Evolutionary conservation across 495 filamentous ascomycete genomes (phyloP).

Genomic region (Hypoxylon rickii): DNA sequence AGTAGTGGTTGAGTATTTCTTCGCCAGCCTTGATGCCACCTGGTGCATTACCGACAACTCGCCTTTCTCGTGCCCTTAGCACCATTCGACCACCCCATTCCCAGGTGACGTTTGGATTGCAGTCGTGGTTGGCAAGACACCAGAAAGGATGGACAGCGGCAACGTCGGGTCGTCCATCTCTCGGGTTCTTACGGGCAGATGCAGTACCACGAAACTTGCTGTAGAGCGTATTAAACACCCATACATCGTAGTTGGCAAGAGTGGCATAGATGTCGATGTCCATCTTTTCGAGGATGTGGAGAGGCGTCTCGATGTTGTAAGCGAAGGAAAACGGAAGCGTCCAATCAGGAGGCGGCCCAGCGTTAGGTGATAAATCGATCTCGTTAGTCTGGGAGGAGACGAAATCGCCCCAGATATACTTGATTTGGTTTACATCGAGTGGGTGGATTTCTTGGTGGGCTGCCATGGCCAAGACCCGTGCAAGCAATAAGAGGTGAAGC

Average conservation of each 20-base stretch:
- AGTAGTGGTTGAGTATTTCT: conserved; percentile 93
- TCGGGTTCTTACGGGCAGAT: conserved; percentile 73
- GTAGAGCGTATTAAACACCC: conserved; percentile 92
- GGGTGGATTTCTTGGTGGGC: conserved; percentile 81
- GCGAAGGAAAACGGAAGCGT: conserved; percentile 89
- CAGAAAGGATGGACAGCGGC: conserved; percentile 66
- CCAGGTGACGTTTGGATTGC: conserved; percentile 92
- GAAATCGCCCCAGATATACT: conserved; percentile 92
- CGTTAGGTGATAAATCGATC: conserved; percentile 52
- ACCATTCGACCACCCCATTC: conserved; percentile 88
- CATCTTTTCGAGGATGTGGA: conserved; percentile 89
- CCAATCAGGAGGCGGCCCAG: conserved; percentile 59
- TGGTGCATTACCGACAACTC: conserved; percentile 41
- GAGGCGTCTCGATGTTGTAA: conserved; percentile 78
- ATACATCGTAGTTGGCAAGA: conserved; percentile 72
- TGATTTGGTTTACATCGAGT: conserved; percentile 79
- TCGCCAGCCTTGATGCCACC: conserved; percentile 73
- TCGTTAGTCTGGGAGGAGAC: conserved; percentile 54
- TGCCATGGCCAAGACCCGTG: conserved; percentile 82
- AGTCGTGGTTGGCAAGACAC: conserved; percentile 85
- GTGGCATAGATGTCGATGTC: conserved; percentile 79
- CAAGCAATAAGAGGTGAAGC: conserved; percentile 78
- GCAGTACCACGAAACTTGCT: conserved; percentile 93
- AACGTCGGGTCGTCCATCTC: conserved; percentile 77
- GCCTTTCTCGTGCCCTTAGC: conserved; percentile 57